Base-by-base conservation (phyloP, 768 basidiomycete species). In the Termitomyces eurrhizus region DNA sequence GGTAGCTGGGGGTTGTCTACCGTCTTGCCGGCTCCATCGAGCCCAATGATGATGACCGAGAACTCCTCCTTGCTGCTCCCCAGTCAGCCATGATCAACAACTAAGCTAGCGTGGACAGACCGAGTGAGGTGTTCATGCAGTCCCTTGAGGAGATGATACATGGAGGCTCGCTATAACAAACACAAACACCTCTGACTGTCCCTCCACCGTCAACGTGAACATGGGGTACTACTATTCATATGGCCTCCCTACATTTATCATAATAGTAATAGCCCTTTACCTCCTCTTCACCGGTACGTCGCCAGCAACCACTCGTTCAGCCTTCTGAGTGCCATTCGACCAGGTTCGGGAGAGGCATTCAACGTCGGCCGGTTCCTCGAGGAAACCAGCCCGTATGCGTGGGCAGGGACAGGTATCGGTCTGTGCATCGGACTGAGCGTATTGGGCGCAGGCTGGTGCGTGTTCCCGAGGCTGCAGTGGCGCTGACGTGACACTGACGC, bases 81-180 rank as follows among this genome's bases (percentile, higher is more conserved):
- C 39, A 9, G 33, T 65, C 49, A 42, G 36, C 11, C n/a, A 11
- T 36, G 52, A 12, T 18, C n/a, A 32, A 18, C 9, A 26, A 16
- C 7, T 12, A 18, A 4, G 4, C 13, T 5, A 33, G 11, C 21
- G 35, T 55, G 1, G 13, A 65, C 75, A 60, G 65, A 89, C 87
- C 90, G 86, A 32, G 93, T 98, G 36, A 98, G 74, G 74, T 95
- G 87, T 72, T 92, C 89, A 74, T 97, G 90, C 4, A 97, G 78
- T 39, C 95, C 95, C 68, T 92, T 93, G 71, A 98, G 82, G 39
- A 98, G 83, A 73, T 97, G 93, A 74, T 96, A 98, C 95, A 97
- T 96, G 65, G 64, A 64, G 58, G 66, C 37, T 4, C 29, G 29
- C 29, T 29, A 29, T 29, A 55, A 57, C 50, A 62, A 52, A 24